Base-by-base conservation (phyloP, 2,329 filamentous ascomycete genomes). In the Tolypocladium endophyticum region DNA sequence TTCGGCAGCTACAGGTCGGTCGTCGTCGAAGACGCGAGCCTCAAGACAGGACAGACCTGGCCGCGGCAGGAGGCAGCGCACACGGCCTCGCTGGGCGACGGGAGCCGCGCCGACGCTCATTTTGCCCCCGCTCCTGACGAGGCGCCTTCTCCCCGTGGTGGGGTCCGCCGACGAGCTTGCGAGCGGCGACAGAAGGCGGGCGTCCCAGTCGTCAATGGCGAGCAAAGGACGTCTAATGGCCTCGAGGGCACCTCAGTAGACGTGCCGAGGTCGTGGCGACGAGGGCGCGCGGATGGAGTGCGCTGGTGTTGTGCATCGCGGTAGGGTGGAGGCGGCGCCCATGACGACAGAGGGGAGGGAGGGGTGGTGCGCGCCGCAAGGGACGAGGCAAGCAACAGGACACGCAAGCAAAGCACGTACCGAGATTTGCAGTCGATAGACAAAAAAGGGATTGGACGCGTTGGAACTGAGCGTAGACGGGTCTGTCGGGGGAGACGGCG, bases 331-430 rank as follows among this genome's bases (percentile, higher is more conserved):
- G 67, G 67, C 64, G 65, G 68, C 56, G 67, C 67, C 30, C 72
- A 76, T 76, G 73, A 75, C 73, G 73, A 75, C 71, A 74, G 73
- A 70, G 71, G 70, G 68, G 66, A 65, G 66, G 65, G 67, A 63
- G 67, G 65, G 66, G 68, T 67, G 66, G 68, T 67, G 69, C 67
- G 69, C 62, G 53, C 50, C 41, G 41, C 23, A 52, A 59, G 61
- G 56, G 56, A 58, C 50, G 58, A 55, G 54, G 61, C 59, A 60
- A 58, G 61, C 58, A 60, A 54, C 47, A 55, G 53, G 35, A 59
- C 58, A 50, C n/a, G 47, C 55, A 53, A 62, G 57, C 56, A 58
- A 38, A 52, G 25, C 35, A 64, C 63, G 52, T 58, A 61, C 60
- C 62, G 59, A 50, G 33, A 50, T 38, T n/a, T 55, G 36, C 47